Evolutionary conservation across 179 eudicot genomes (phyloP).

Genomic region (Vitellaria paradoxa): DNA sequence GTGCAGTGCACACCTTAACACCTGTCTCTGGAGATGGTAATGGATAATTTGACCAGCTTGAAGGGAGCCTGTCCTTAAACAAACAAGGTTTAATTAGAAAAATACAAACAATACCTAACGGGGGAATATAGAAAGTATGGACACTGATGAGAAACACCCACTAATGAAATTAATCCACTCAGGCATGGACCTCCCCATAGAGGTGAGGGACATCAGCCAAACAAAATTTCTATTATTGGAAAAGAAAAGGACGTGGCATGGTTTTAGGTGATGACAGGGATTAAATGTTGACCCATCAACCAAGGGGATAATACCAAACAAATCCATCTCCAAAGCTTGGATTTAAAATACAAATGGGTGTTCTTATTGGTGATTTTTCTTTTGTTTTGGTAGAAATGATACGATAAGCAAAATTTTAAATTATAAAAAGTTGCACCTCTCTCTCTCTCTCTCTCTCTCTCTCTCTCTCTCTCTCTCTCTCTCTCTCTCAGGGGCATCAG

Average conservation of each 20-base stretch:
- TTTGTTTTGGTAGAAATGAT: slow-evolving; percentile 26
- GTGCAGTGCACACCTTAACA: background rate
- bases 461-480: too few relatives aligned
- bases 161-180: background rate
- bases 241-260: slow-evolving; percentile 50
- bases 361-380: slow-evolving; percentile 13
- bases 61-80: background rate
- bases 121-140: background rate
- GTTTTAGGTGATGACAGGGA: slow-evolving; percentile 70
- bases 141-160: background rate
- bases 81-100: background rate
- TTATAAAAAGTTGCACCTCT: background rate
- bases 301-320: slow-evolving; percentile 46
- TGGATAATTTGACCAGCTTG: background rate
- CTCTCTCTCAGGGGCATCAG: too few relatives aligned
- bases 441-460: background rate
- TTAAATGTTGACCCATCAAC: slow-evolving; percentile 55
- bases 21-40: background rate
- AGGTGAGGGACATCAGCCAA: slow-evolving; percentile 1
- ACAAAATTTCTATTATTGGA: slow-evolving; percentile 36
- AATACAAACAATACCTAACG: slow-evolving; percentile 10
- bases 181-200: background rate
- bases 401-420: background rate
- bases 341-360: slow-evolving; percentile 21
- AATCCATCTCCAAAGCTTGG: slow-evolving; percentile 32